phyloP scores from a whole-genome alignment of 2,329 filamentous ascomycete species.

The Plenodomus biglobosus region DNA sequence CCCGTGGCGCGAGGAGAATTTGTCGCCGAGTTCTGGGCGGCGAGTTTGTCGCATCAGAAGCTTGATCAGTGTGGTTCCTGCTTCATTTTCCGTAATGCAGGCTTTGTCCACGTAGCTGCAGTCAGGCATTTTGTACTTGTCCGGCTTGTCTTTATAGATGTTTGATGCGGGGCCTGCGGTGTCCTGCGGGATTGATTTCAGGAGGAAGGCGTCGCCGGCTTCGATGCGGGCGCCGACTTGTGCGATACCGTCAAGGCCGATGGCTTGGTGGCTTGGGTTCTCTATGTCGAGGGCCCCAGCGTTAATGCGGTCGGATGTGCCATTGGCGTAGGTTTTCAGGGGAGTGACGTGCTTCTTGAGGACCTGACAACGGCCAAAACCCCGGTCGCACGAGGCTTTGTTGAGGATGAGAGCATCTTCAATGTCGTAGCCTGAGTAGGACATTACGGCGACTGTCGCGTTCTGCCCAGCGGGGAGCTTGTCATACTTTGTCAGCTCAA shows the following conservation, averaged over 20 bases:
- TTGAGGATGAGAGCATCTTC: conserved; percentile 97
- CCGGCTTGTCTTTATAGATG: conserved; percentile 65
- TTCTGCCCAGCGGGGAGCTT: conserved; percentile 97
- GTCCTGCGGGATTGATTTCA: conserved; percentile 84
- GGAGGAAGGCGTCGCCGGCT: conserved; percentile 81
- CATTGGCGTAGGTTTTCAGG: conserved; percentile 86
- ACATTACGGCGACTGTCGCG: conserved; percentile 98
- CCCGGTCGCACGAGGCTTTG: conserved; percentile 91
- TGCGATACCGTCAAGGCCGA: conserved; percentile 86
- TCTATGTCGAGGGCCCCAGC: conserved; percentile 48
- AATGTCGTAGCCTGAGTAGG: conserved; percentile 98
- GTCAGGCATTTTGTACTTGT: conserved; percentile 81
- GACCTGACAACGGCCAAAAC: conserved; percentile 96
- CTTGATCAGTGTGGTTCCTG: conserved; percentile 84
- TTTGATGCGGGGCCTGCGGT: conserved; percentile 69
- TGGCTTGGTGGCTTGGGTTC: conserved; percentile 62
- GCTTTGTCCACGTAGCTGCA: conserved; percentile 94
- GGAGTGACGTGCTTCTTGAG: conserved; percentile 90
- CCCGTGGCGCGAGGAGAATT: conserved; percentile 97
- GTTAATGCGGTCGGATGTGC: conserved; percentile 61
- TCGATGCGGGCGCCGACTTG: conserved; percentile 80
- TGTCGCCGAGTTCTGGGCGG: conserved; percentile 92
- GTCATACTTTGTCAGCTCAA: conserved; percentile 95
- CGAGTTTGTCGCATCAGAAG: conserved; percentile 95
- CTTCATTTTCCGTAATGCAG: conserved; percentile 84